These are phyloP conservation scores for Globisporangium camurandrum DNA, from an alignment of 352 stramenopile genomes.

Conservation along the genomic window DNA sequence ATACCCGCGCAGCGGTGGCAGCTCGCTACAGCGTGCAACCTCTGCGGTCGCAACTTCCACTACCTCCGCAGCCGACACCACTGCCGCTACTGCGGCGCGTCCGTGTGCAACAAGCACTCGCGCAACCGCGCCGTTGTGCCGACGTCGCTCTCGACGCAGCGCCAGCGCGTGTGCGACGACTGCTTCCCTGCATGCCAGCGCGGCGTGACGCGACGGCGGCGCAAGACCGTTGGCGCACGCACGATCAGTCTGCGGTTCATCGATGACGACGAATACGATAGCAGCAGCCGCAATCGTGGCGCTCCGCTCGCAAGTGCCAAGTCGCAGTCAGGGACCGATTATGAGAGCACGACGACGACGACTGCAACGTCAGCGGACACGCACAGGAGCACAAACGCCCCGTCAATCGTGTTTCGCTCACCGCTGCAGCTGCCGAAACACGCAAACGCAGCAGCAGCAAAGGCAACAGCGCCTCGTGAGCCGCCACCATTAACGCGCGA, in stretches of 20 bases:
- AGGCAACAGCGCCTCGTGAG: neutral
- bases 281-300: too few relatives aligned
- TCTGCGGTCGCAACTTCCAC: slow-evolving; percentile 54
- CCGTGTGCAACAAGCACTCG: slow-evolving; percentile 72
- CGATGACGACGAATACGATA: slow-evolving; percentile 8
- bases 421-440: neutral
- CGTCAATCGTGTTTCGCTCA: neutral
- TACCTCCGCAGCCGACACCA: slow-evolving; percentile 66
- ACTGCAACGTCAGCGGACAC: neutral
- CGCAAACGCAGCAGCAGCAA: neutral
- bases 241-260: slow-evolving; percentile 8
- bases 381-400: neutral
- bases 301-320: too few relatives aligned
- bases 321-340: slow-evolving; percentile 3
- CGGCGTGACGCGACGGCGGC: slow-evolving; percentile 10
- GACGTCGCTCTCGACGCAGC: slow-evolving; percentile 49
- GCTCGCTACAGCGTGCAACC: slow-evolving; percentile 40
- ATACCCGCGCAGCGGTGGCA: slow-evolving; percentile 55
- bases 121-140: slow-evolving; percentile 56
- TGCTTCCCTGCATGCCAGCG: slow-evolving; percentile 52
- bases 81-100: slow-evolving; percentile 67
- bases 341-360: slow-evolving; percentile 9
- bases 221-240: slow-evolving; percentile 12
- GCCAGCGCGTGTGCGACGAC: slow-evolving; percentile 67
- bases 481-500: neutral